phyloP scores from a whole-genome alignment of 106 monocot species.

The Acorus gramineus region DNA sequence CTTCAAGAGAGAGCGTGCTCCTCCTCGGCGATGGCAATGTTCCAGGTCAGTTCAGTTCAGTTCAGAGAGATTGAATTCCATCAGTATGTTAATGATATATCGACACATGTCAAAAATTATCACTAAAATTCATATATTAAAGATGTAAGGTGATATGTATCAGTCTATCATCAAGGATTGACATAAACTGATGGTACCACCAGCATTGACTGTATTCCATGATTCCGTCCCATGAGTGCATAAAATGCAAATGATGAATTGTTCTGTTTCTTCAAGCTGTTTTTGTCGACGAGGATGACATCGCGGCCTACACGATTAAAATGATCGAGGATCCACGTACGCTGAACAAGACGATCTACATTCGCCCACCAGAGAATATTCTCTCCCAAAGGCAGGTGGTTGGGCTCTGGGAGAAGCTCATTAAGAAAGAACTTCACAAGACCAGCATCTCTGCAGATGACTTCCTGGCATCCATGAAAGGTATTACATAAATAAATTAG shows the following conservation, averaged over 20 bases:
- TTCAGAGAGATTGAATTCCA: too few relatives aligned
- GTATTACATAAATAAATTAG: slow-evolving; percentile 3
- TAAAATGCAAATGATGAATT: too few relatives aligned
- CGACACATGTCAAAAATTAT: too few relatives aligned
- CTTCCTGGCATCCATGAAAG: slow-evolving; percentile 25
- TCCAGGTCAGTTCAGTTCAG: slow-evolving; percentile 22
- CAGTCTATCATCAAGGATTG: background rate
- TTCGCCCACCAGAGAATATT: slow-evolving; percentile 43
- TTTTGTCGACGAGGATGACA: slow-evolving; percentile 51
- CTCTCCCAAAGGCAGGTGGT: slow-evolving; percentile 48
- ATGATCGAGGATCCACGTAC: slow-evolving; percentile 33
- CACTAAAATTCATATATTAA: too few relatives aligned
- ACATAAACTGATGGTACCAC: background rate
- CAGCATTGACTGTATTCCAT: too few relatives aligned
- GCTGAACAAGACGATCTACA: slow-evolving; percentile 38
- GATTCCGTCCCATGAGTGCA: too few relatives aligned
- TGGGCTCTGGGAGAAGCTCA: slow-evolving; percentile 44
- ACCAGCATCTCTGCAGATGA: slow-evolving; percentile 33
- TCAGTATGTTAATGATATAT: too few relatives aligned
- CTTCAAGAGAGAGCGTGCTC: slow-evolving; percentile 26
- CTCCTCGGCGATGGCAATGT: slow-evolving; percentile 37
- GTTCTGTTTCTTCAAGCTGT: slow-evolving; percentile 15
- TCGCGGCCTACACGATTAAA: slow-evolving; percentile 43
- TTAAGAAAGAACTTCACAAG: slow-evolving; percentile 39
- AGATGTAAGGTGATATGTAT: too few relatives aligned